Percentiles rank a stretch among this genome's conserved stretches.
Evolutionary conservation across 2,329 filamentous ascomycete species (phyloP).

Genomic region (Emergomyces orientalis): DNA sequence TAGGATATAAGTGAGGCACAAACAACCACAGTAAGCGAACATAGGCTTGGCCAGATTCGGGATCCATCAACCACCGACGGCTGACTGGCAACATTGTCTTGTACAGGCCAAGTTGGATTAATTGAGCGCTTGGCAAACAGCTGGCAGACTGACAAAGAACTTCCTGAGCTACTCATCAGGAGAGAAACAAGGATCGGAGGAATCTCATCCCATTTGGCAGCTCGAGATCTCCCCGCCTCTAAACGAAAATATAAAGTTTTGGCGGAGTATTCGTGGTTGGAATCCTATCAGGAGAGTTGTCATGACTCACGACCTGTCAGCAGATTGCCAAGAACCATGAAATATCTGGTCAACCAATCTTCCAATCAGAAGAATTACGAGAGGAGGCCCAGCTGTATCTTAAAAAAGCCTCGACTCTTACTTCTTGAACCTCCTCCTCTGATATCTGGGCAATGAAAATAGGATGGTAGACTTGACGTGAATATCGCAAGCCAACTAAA

Average conservation of each 20-base stretch:
- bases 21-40: too few species aligned
- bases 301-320: not conserved
- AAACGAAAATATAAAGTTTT: not conserved
- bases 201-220: not conserved
- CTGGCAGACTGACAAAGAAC: not conserved
- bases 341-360: not conserved
- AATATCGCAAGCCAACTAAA: not conserved
- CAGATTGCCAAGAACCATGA: not conserved
- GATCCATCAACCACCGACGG: not conserved
- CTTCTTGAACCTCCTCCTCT: not conserved
- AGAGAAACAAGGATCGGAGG: not conserved
- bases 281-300: not conserved
- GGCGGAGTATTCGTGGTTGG: not conserved
- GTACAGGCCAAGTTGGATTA: not conserved
- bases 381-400: not conserved
- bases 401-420: not conserved
- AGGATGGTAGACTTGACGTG: not conserved
- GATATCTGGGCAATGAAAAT: not conserved
- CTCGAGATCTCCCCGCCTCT: not conserved
- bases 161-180: not conserved
- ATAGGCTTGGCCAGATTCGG: not conserved
- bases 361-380: not conserved
- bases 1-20: not conserved
- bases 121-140: not conserved
- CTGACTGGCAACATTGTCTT: too few species aligned